Conservation (phyloP, 2,329 filamentous ascomycete species). For the Boeremia lycopersici region DNA sequence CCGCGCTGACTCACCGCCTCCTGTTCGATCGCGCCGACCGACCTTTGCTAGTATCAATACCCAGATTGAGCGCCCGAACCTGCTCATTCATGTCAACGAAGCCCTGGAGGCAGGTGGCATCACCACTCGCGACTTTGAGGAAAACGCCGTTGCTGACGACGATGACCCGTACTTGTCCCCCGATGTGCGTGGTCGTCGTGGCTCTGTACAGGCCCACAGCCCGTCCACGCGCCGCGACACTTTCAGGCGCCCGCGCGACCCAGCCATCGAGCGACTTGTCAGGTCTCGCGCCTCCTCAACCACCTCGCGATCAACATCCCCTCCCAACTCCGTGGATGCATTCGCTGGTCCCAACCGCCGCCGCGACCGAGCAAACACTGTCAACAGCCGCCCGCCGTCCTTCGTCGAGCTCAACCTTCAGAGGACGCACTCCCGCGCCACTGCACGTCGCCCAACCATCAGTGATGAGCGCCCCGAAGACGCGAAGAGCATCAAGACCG, state of each 20-base stretch:
- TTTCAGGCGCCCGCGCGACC: slow-evolving; percentile 50
- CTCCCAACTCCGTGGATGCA: slow-evolving; percentile 96
- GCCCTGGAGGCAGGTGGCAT: slow-evolving; percentile 51
- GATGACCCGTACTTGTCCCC: slow-evolving; percentile 54
- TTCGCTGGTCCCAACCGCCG: slow-evolving; percentile 90
- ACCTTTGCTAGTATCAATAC: slow-evolving; percentile 72
- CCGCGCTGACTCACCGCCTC: slow-evolving; percentile 61
- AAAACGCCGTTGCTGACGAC: slow-evolving; percentile 83
- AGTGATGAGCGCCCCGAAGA: slow-evolving; percentile 63
- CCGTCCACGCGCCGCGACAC: slow-evolving; percentile 51
- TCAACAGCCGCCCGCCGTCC: slow-evolving; percentile 62
- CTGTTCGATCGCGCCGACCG: slow-evolving; percentile 63
- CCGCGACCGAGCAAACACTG: slow-evolving; percentile 74
- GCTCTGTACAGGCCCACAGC: slow-evolving; percentile 46
- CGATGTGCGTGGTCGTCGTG: slow-evolving; percentile 56
- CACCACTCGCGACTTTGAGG: slow-evolving; percentile 82
- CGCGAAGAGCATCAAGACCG: slow-evolving; percentile 64
- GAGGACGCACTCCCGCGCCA: slow-evolving; percentile 72
- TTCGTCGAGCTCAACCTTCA: slow-evolving; percentile 66
- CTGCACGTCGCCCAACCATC: slow-evolving; percentile 65
- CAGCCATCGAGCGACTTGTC: slow-evolving; percentile 38
- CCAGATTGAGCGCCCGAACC: slow-evolving; percentile 48
- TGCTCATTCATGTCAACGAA: slow-evolving; percentile 54
- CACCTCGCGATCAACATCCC: slow-evolving; percentile 74
- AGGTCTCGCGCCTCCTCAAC: slow-evolving; percentile 57